phyloP scores from a whole-genome alignment of 179 eudicot species.

The Amaranthus tricolor region DNA sequence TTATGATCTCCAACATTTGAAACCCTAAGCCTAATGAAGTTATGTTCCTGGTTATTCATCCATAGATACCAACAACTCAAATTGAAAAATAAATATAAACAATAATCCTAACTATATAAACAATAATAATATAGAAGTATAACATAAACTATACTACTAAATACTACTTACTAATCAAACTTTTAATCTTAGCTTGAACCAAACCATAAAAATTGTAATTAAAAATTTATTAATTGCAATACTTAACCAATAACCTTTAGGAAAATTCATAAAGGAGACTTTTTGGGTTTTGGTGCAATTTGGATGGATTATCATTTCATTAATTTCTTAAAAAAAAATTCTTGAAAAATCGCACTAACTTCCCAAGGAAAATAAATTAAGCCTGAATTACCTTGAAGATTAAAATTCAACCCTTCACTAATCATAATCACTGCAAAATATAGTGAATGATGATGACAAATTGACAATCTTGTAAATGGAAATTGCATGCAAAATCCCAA shows the following conservation, averaged over 20 bases:
- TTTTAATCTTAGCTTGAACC: constrained; percentile 8
- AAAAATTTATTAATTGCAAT: constrained; percentile 9
- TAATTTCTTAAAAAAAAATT: background rate
- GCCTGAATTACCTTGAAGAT: background rate
- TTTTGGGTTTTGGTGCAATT: constrained; percentile 11
- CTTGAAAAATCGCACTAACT: background rate
- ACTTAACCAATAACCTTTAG: background rate
- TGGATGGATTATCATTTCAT: background rate
- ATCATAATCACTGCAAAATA: too few relatives aligned
- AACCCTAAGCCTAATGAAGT: constrained; percentile 33
- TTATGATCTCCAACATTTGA: constrained; percentile 6
- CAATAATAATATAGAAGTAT: background rate
- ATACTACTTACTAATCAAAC: constrained; percentile 1
- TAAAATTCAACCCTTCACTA: too few relatives aligned
- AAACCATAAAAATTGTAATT: background rate
- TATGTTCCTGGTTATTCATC: constrained; percentile 7
- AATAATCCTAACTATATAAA: constrained; percentile 16
- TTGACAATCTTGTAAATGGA: too few relatives aligned
- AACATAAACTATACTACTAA: background rate
- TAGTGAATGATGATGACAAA: too few relatives aligned
- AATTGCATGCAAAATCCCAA: constrained; percentile 23
- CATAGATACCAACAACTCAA: background rate
- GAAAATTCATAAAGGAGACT: background rate
- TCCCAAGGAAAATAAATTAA: background rate
- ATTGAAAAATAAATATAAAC: constrained; percentile 4